Evolutionary conservation across 2,329 filamentous ascomycete species (phyloP).

Genomic region (Neonectria coccinea): DNA sequence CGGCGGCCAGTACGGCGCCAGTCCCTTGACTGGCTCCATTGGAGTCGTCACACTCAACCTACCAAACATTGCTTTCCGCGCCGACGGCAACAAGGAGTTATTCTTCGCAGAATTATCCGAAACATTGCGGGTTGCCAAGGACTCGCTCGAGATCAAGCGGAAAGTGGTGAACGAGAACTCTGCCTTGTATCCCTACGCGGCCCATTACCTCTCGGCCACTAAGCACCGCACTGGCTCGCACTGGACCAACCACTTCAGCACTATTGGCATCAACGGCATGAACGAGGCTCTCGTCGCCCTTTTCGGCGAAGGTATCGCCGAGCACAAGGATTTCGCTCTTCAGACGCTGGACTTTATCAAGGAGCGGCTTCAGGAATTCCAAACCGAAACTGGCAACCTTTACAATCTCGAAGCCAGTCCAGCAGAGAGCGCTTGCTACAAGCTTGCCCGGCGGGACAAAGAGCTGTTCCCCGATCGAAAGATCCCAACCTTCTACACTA

Average conservation of each 20-base stretch:
- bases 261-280: conserved; percentile 40
- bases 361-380: conserved; percentile 35
- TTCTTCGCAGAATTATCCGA: conserved; percentile 30
- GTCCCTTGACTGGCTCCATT: conserved; percentile 37
- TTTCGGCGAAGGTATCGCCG: conserved; percentile 19
- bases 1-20: conserved; percentile 40
- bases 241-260: conserved; percentile 45
- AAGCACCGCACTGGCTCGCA: conserved; percentile 40
- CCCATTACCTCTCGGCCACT: conserved; percentile 35
- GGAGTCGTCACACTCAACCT: conserved; percentile 41
- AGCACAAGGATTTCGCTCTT: conserved; percentile 29
- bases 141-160: conserved; percentile 41
- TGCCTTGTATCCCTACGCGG: conserved; percentile 36
- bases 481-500: conserved; percentile 39
- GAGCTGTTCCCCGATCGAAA: conserved; percentile 25
- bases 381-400: conserved; percentile 35
- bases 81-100: conserved; percentile 12
- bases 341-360: conserved; percentile 38
- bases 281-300: conserved; percentile 33
- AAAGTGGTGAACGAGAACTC: conserved; percentile 35
- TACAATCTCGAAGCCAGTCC: conserved; percentile 42
- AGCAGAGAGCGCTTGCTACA: conserved; percentile 43
- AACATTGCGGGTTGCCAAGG: conserved; percentile 35
- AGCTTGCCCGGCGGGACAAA: conserved; percentile 37
- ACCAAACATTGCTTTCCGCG: conserved; percentile 38